Base-by-base conservation (phyloP, 164 flowering plant species). In the Protea cynaroides region DNA sequence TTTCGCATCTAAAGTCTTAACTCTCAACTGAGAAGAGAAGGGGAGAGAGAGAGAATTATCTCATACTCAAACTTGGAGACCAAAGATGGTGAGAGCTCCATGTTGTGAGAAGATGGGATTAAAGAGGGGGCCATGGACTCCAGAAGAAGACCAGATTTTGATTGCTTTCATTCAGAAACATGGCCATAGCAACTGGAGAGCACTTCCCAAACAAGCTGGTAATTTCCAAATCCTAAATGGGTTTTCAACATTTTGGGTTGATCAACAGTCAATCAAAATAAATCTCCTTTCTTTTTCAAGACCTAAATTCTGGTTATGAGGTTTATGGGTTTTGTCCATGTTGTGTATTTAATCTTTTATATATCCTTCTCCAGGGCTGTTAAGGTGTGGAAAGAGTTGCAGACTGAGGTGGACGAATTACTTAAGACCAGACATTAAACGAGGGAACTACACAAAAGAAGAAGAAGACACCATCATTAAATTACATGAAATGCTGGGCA, bases 301-400 rank as follows among this genome's bases (percentile, higher is more conserved):
- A 29, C 3, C 34, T 29, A 1, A 29, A 29, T 29, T 29, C 17
- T 44, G 49, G 49, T 44, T 44, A 44, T 44, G 49, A 10, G 1
- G 17, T 44, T 44, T 1, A 44, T 44, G 49, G 49, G 17, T 10
- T 44, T 8, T 44, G 2, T 44, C 49, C 8, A 10, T 44, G 49
- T 44, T 15, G 12, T 44, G 3, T 10, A 44, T 44, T 44, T 44
- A 7, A 11, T 1, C 8, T 43, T 38, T 8, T 38, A 38, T 36
- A 23, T 5, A 23, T 14, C 59, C 25, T 22, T 58, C 14, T 38
- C 22, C 65, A 84, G 89, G 86, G 22, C 66, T 84, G 12, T 55
- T 82, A 37, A 79, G 89, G 66, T 84, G 89, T 64, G 89, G 89
- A 37, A 84, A 84, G 78, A 84, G 88, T 62, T 84, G 88, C 77